phyloP scores from a whole-genome alignment of 805 yeast genomes.

The Saturnispora sekii region DNA sequence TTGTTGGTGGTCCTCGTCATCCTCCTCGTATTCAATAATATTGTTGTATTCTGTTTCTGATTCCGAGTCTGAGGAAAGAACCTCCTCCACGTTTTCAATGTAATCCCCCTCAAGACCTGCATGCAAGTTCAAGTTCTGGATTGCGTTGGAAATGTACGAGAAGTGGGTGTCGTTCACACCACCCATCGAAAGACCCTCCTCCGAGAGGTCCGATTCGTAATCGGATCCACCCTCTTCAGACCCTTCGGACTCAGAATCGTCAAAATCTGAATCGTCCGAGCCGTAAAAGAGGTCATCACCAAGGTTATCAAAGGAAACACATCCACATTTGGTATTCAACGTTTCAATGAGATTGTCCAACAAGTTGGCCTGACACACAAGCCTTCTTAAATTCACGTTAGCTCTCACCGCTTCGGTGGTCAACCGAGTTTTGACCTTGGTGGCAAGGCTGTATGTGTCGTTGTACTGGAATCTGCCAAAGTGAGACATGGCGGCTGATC shows the following conservation, averaged over 20 bases:
- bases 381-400: slow-evolving; percentile 45
- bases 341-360: slow-evolving; percentile 55
- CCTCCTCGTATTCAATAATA: slow-evolving; percentile 1
- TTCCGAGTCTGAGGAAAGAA: slow-evolving; percentile 4
- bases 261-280: slow-evolving; percentile 6
- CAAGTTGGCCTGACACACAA: slow-evolving; percentile 65
- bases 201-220: not conserved
- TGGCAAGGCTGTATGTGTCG: slow-evolving; percentile 52
- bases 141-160: not conserved
- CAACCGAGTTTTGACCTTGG: slow-evolving; percentile 53
- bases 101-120: not conserved
- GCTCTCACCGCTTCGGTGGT: slow-evolving; percentile 51
- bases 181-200: not conserved
- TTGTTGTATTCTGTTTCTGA: not conserved
- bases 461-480: slow-evolving; percentile 19
- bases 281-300: not conserved
- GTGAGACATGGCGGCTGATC: slow-evolving; percentile 5
- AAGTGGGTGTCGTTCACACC: not conserved
- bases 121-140: not conserved
- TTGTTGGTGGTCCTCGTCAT: slow-evolving; percentile 4
- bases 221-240: not conserved
- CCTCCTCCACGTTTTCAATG: slow-evolving; percentile 4
- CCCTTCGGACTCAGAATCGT: not conserved
- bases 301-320: slow-evolving; percentile 4
- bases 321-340: slow-evolving; percentile 20